These are phyloP conservation scores for Aspergillus fischeri DNA, from an alignment of 2,329 filamentous ascomycete genomes.

Conservation along the genomic window DNA sequence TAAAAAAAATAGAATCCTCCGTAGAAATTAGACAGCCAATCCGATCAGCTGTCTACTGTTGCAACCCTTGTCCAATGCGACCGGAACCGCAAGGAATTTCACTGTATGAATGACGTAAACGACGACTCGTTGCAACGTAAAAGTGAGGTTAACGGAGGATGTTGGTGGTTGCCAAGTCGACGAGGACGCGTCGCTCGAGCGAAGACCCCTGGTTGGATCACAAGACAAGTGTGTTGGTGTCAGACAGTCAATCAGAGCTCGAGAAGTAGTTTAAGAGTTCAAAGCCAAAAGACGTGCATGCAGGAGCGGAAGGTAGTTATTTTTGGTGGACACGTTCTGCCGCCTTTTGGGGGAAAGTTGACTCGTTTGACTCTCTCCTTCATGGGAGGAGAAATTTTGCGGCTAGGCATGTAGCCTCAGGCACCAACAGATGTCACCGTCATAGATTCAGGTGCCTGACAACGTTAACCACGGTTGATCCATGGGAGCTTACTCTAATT, in stretches of 20 bases:
- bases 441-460: background rate
- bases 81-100: background rate
- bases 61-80: background rate
- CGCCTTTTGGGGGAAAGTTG: background rate
- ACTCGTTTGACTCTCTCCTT: background rate
- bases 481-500: background rate
- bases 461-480: background rate
- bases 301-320: background rate
- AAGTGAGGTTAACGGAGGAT: constrained; percentile 4
- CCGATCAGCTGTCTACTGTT: background rate
- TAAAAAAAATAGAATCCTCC: background rate
- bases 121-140: constrained; percentile 2
- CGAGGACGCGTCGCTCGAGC: background rate
- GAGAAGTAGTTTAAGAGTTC: background rate
- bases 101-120: constrained; percentile 10
- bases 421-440: background rate
- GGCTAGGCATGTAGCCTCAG: background rate
- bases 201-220: background rate
- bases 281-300: background rate
- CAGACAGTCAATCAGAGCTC: background rate
- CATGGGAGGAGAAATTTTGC: background rate
- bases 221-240: background rate
- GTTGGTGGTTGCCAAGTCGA: background rate
- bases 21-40: background rate
- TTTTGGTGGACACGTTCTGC: background rate